These are phyloP conservation scores for Blumeriella jaapii DNA, from an alignment of 2,329 filamentous ascomycete genomes.

Conservation along the genomic window DNA sequence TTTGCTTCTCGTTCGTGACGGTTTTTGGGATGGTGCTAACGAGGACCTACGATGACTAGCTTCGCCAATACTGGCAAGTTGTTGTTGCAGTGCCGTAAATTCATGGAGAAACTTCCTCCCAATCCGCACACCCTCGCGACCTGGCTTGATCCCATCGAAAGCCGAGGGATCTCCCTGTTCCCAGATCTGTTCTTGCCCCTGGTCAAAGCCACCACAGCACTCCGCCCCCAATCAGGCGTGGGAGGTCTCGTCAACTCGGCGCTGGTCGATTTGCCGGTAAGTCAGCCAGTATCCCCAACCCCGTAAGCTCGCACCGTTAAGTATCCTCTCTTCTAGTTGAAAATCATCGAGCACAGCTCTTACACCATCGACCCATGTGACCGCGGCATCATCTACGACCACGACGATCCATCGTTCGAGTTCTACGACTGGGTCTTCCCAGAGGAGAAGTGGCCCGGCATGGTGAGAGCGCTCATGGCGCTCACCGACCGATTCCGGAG, in stretches of 20 bases:
- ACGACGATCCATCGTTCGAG: constrained; percentile 1
- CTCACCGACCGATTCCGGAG: not conserved
- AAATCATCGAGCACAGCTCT: not conserved
- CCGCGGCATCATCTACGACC: not conserved
- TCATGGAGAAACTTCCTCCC: not conserved
- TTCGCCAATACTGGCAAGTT: constrained; percentile 1
- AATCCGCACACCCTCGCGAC: not conserved
- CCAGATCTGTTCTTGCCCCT: not conserved
- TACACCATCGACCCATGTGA: constrained; percentile 2
- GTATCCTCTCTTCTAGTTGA: not conserved
- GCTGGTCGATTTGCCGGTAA: not conserved
- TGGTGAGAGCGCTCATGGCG: not conserved
- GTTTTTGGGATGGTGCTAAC: too few species aligned
- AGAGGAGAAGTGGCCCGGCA: not conserved
- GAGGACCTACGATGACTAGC: too few species aligned
- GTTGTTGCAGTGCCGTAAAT: not conserved
- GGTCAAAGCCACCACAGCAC: not conserved
- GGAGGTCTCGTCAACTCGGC: not conserved
- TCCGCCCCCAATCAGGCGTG: not conserved
- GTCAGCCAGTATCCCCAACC: too few species aligned
- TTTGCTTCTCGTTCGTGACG: too few species aligned
- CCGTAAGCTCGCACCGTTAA: too few species aligned
- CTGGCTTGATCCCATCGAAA: constrained; percentile 1
- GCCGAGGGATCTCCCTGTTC: not conserved
- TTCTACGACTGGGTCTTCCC: constrained; percentile 3